phyloP scores from a whole-genome alignment of 2,329 filamentous ascomycete genomes.

The Aspergillus hiratsukae region DNA sequence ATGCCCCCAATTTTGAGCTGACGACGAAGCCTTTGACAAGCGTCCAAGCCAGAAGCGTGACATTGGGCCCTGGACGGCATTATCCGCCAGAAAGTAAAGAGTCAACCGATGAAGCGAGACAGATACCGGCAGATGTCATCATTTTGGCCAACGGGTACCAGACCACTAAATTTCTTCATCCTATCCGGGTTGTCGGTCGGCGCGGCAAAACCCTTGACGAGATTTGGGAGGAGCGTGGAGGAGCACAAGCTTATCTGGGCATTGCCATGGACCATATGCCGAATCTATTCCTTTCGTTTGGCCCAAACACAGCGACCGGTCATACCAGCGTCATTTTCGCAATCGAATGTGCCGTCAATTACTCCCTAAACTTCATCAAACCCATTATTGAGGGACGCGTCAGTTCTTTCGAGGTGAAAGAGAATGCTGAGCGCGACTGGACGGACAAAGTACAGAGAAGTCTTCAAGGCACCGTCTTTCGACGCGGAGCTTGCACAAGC shows the following conservation, averaged over 20 bases:
- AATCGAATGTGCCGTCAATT: slow-evolving; percentile 58
- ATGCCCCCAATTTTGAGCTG: slow-evolving; percentile 9
- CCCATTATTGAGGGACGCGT: slow-evolving; percentile 48
- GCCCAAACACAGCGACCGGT: slow-evolving; percentile 60
- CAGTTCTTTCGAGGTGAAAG: slow-evolving; percentile 45
- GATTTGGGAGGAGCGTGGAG: slow-evolving; percentile 25
- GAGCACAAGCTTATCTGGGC: slow-evolving; percentile 29
- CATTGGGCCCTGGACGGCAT: neutral
- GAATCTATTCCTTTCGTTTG: slow-evolving; percentile 62
- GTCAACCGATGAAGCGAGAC: slow-evolving; percentile 3
- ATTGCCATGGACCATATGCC: slow-evolving; percentile 57
- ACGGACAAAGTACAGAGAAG: slow-evolving; percentile 45
- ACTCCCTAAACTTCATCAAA: slow-evolving; percentile 55
- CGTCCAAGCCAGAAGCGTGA: neutral
- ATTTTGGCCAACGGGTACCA: slow-evolving; percentile 35
- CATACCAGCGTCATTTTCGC: slow-evolving; percentile 59
- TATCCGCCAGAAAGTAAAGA: neutral
- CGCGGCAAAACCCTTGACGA: slow-evolving; percentile 16
- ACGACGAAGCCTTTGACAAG: slow-evolving; percentile 8
- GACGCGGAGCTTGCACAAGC: slow-evolving; percentile 42
- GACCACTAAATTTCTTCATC: slow-evolving; percentile 31
- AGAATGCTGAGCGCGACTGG: slow-evolving; percentile 45
- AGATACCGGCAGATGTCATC: slow-evolving; percentile 22
- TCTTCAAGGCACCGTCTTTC: slow-evolving; percentile 46
- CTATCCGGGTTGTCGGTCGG: slow-evolving; percentile 27